phyloP scores from a whole-genome alignment of 768 basidiomycete species.

The Tricholoma sp. region DNA sequence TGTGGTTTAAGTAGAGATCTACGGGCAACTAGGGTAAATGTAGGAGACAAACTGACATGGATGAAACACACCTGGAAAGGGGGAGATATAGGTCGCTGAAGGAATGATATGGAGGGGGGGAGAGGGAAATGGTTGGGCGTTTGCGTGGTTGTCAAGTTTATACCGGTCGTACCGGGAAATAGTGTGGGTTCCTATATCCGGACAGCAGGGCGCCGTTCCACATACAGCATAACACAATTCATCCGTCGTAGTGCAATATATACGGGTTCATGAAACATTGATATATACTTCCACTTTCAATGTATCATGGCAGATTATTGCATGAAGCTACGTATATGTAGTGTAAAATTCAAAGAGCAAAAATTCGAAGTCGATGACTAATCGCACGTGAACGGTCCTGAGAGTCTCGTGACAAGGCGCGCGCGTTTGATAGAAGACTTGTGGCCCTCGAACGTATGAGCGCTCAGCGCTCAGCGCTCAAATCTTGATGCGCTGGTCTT shows the following conservation, averaged over 20 bases:
- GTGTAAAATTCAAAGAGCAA: too few species aligned
- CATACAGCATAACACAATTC: too few species aligned
- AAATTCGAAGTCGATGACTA: too few species aligned
- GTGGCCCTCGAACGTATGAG: neutral
- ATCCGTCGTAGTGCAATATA: too few species aligned
- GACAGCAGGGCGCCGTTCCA: neutral
- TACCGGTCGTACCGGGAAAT: constrained; percentile 33
- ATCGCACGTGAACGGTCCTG: neutral
- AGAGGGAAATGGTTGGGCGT: constrained; percentile 20
- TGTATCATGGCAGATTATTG: neutral
- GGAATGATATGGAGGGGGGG: constrained; percentile 1
- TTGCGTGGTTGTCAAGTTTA: constrained; percentile 31
- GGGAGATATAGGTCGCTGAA: constrained; percentile 9
- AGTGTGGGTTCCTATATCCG: constrained; percentile 3
- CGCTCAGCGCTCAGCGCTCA: too few species aligned
- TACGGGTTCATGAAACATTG: neutral
- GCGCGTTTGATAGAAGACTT: neutral
- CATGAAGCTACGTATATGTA: neutral
- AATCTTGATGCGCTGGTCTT: neutral
- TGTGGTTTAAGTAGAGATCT: neutral
- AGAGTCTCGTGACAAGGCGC: neutral
- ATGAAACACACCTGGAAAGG: neutral
- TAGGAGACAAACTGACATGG: neutral
- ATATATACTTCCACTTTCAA: neutral
- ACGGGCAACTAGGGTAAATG: constrained; percentile 13